Percentiles rank a stretch among this genome's conserved stretches.
Conservation (phyloP, 371 early-diverging fungal species). For the Apophysomyces variabilis region DNA sequence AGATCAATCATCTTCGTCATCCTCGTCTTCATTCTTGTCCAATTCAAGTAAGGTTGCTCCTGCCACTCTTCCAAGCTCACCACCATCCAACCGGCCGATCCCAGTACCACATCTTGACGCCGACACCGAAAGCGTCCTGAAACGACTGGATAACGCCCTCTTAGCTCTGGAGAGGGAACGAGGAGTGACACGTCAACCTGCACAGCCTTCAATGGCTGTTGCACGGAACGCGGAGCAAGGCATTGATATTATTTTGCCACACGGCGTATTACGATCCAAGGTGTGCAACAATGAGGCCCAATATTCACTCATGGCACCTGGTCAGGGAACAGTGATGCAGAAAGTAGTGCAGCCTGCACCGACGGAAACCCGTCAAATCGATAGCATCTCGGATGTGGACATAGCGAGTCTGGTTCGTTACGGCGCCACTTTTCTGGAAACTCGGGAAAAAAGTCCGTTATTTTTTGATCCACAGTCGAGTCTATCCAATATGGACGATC, state of each 20-base stretch:
- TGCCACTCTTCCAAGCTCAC: conserved; percentile 11
- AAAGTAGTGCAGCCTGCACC: conserved; percentile 7
- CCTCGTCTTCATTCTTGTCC: conserved; percentile 11
- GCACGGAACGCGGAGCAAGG: conserved; percentile 31
- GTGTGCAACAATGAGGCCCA: conserved; percentile 32
- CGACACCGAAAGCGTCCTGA: conserved; percentile 17
- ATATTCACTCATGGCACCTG: conserved; percentile 27
- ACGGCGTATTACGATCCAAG: conserved; percentile 38
- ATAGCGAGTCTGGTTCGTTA: conserved; percentile 18
- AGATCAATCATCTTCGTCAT: conserved; percentile 14
- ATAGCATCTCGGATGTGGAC: conserved; percentile 20
- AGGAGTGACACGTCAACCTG: neutral
- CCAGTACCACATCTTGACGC: conserved; percentile 13
- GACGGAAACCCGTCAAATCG: neutral
- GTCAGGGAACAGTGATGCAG: conserved; percentile 6
- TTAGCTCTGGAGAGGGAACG: conserved; percentile 8
- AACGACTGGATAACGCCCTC: conserved; percentile 19
- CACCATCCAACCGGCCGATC: conserved; percentile 12
- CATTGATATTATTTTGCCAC: conserved; percentile 38
- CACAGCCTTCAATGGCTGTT: conserved; percentile 19
- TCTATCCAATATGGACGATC: conserved; percentile 45
- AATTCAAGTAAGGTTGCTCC: conserved; percentile 24
- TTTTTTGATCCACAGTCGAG: conserved; percentile 9
- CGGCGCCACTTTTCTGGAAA: conserved; percentile 19
- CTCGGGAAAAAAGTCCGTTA: conserved; percentile 14